phyloP scores from a whole-genome alignment of 2,329 filamentous ascomycete species.

The Sphaerulina musiva region DNA sequence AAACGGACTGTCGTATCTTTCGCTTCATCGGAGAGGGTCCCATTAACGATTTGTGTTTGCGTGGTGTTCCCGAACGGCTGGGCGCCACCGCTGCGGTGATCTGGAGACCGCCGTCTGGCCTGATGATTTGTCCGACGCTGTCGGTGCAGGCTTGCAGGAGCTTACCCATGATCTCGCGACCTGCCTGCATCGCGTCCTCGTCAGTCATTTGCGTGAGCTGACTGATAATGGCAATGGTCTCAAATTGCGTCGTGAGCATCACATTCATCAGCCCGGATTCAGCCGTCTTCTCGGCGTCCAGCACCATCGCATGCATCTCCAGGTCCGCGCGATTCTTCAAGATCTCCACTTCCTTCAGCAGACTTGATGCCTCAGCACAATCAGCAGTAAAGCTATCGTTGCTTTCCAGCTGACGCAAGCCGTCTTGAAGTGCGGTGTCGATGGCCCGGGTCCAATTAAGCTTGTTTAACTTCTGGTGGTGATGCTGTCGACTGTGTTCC shows the following conservation, averaged over 20 bases:
- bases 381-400: conserved; percentile 57
- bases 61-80: conserved; percentile 66
- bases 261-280: conserved; percentile 75
- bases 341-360: conserved; percentile 77
- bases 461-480: conserved; percentile 74
- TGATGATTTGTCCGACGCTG: conserved; percentile 76
- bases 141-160: conserved; percentile 70
- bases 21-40: conserved; percentile 46
- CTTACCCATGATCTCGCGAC: conserved; percentile 67
- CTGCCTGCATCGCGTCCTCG: conserved; percentile 72
- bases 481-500: conserved; percentile 82
- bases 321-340: conserved; percentile 76
- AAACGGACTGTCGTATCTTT: conserved; percentile 34
- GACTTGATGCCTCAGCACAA: conserved; percentile 56
- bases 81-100: conserved; percentile 63
- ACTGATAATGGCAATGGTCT: conserved; percentile 75
- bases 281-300: conserved; percentile 76
- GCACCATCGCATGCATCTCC: conserved; percentile 67
- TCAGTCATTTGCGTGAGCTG: conserved; percentile 78
- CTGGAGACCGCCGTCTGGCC: conserved; percentile 68
- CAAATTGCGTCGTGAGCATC: conserved; percentile 83
- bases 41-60: conserved; percentile 54
- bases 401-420: conserved; percentile 69
- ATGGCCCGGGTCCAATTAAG: conserved; percentile 81
- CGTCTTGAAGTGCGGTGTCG: conserved; percentile 81